These are phyloP conservation scores for Solanum aculeatissimum DNA, from an alignment of 305 asterid genomes.

Conservation along the genomic window DNA sequence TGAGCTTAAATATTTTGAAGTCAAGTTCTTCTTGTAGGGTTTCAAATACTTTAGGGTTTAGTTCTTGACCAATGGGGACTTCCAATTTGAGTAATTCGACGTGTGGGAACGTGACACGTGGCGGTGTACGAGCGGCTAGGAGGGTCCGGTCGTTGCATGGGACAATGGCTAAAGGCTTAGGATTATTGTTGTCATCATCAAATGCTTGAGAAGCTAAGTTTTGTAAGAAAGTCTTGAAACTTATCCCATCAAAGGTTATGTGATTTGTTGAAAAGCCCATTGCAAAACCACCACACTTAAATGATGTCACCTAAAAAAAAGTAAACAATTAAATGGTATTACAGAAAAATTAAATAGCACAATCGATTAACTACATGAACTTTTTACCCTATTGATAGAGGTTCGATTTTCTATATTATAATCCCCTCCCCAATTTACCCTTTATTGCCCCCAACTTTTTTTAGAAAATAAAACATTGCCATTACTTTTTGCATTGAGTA, in stretches of 20 bases:
- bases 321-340: not conserved
- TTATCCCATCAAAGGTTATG: conserved; percentile 49
- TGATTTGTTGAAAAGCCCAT: conserved; percentile 69
- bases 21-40: conserved; percentile 38
- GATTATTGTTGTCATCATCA: conserved; percentile 15
- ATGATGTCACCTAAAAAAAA: conserved; percentile 51
- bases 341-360: fast-evolving
- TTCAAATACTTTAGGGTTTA: conserved; percentile 35
- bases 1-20: conserved; percentile 44
- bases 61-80: conserved; percentile 34
- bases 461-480: no score
- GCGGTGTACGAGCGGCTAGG: conserved; percentile 75
- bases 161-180: conserved; percentile 29
- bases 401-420: no score
- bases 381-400: not conserved
- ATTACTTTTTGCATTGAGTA: not conserved
- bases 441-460: no score
- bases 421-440: no score
- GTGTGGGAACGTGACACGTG: conserved; percentile 72
- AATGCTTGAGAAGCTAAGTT: conserved; percentile 79
- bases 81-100: conserved; percentile 66
- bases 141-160: conserved; percentile 65
- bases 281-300: conserved; percentile 79
- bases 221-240: conserved; percentile 55
- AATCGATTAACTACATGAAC: not conserved